Evolutionary conservation across 2,329 filamentous ascomycete genomes (phyloP).

Genomic region (Chrysosporium keratinophilum): DNA sequence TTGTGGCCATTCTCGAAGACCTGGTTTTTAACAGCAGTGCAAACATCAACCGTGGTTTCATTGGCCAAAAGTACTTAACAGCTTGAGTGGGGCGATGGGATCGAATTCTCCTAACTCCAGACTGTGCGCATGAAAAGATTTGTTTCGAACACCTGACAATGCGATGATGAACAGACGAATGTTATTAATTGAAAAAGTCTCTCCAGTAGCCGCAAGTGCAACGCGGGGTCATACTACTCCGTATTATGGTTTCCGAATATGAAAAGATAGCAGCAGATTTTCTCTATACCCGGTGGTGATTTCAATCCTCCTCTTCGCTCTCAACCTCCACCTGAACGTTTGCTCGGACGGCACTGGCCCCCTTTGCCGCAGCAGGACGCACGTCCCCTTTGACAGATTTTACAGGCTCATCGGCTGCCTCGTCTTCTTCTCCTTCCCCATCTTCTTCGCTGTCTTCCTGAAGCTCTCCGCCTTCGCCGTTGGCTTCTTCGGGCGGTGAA

Average conservation of each 20-base stretch:
- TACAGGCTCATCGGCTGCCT: constrained; percentile 22
- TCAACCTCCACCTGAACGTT: constrained; percentile 30
- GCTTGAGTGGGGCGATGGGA: not conserved
- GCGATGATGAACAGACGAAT: too few relatives aligned
- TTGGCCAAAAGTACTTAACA: constrained; percentile 10
- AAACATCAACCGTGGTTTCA: constrained; percentile 13
- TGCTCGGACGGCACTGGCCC: constrained; percentile 26
- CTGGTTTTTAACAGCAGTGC: too few relatives aligned
- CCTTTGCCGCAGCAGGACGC: constrained; percentile 5
- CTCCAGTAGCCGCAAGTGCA: too few relatives aligned
- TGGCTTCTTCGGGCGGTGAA: constrained; percentile 17
- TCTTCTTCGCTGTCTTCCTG: constrained; percentile 22
- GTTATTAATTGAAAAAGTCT: too few relatives aligned
- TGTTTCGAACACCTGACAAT: too few relatives aligned
- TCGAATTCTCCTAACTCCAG: not conserved
- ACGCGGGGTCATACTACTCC: not conserved
- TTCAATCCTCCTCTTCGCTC: constrained; percentile 24
- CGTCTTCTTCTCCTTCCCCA: constrained; percentile 23
- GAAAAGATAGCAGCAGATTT: not conserved
- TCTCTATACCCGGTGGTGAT: not conserved
- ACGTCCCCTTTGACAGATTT: not conserved
- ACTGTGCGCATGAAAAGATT: not conserved
- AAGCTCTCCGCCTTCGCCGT: constrained; percentile 9
- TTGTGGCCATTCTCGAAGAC: too few relatives aligned
- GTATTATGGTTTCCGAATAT: constrained; percentile 14